Evolutionary conservation across 2,329 filamentous ascomycete genomes (phyloP).

Genomic region (Exophiala xenobiotica): DNA sequence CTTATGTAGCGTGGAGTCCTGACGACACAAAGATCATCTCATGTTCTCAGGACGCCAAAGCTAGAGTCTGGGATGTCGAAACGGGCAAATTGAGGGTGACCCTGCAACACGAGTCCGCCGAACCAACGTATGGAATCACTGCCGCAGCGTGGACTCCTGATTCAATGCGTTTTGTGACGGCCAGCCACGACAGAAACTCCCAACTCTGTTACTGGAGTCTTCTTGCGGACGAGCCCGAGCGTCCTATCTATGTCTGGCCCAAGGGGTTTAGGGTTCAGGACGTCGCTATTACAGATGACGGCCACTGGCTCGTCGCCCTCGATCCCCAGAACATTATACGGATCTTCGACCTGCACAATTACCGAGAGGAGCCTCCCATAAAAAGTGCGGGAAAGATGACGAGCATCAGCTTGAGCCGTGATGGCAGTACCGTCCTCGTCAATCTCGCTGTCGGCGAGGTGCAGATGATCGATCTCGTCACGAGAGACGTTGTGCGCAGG

Average conservation of each 20-base stretch:
- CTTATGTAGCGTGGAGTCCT: conserved; percentile 86
- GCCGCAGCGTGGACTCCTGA: conserved; percentile 87
- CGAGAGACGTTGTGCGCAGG: conserved; percentile 67
- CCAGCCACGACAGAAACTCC: conserved; percentile 66
- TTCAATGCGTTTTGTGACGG: conserved; percentile 73
- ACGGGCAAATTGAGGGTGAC: conserved; percentile 63
- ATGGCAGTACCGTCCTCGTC: conserved; percentile 78
- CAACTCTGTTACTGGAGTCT: conserved; percentile 72
- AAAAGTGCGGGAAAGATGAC: conserved; percentile 68
- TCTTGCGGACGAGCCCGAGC: conserved; percentile 13
- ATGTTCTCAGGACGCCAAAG: conserved; percentile 72
- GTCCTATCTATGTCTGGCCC: conserved; percentile 40
- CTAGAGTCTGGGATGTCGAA: conserved; percentile 73
- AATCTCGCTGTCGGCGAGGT: conserved; percentile 77
- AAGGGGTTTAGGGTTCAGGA: conserved; percentile 75
- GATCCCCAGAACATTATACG: conserved; percentile 69
- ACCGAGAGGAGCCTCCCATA: conserved; percentile 73
- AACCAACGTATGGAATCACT: conserved; percentile 71
- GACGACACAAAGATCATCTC: conserved; percentile 84
- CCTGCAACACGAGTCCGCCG: conserved; percentile 60
- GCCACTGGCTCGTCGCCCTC: conserved; percentile 74
- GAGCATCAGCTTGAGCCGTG: conserved; percentile 75
- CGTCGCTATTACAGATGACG: conserved; percentile 77
- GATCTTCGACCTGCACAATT: conserved; percentile 76
- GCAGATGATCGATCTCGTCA: conserved; percentile 73